Percentiles rank a stretch among this genome's conserved stretches.
Conservation (phyloP, 176 grass and related monocot genomes). For the Otatea glauca region DNA sequence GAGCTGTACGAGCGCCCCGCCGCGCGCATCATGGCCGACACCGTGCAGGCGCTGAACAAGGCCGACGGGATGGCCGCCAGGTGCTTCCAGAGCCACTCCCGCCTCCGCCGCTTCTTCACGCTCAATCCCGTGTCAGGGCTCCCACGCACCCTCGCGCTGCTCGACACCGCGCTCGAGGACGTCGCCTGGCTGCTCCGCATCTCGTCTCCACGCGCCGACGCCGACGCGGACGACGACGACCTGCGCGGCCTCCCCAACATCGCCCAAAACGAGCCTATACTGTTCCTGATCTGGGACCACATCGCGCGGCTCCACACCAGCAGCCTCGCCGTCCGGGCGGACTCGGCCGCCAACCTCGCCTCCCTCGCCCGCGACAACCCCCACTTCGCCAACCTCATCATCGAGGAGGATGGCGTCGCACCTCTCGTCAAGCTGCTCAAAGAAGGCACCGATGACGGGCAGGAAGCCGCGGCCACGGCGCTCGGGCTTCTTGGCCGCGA, state of each 20-base stretch:
- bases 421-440: constrained; percentile 83
- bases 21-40: constrained; percentile 60
- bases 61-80: constrained; percentile 50
- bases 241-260: constrained; percentile 71
- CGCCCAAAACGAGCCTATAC: constrained; percentile 74
- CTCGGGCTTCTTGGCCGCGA: constrained; percentile 65
- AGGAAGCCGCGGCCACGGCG: constrained; percentile 71
- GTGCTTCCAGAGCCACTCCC: constrained; percentile 71
- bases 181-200: constrained; percentile 86
- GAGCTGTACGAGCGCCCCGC: constrained; percentile 93
- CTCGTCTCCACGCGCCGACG: constrained; percentile 53
- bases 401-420: constrained; percentile 84
- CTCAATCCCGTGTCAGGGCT: constrained; percentile 66
- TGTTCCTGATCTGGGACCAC: constrained; percentile 73
- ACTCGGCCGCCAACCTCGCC: constrained; percentile 63
- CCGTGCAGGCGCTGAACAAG: constrained; percentile 63
- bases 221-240: constrained; percentile 38
- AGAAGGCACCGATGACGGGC: constrained; percentile 76
- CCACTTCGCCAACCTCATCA: constrained; percentile 76
- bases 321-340: constrained; percentile 55
- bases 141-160: constrained; percentile 60
- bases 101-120: constrained; percentile 74
- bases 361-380: constrained; percentile 72
- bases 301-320: constrained; percentile 75
- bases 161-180: constrained; percentile 84